phyloP scores from a whole-genome alignment of 164 flowering plant species.

The Kalanchoe fedtschenkoi region DNA sequence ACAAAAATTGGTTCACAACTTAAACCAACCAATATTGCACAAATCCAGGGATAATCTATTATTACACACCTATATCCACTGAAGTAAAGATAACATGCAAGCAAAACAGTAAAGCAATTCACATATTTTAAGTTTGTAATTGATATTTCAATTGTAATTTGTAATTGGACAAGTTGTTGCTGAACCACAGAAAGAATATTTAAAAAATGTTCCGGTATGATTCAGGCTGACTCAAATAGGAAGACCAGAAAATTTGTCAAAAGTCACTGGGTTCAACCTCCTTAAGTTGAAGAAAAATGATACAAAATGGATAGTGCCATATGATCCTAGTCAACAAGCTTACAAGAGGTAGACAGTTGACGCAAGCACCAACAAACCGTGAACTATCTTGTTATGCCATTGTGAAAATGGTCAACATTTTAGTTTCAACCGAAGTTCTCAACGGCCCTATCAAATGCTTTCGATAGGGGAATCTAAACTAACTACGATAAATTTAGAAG shows the following conservation, averaged over 20 bases:
- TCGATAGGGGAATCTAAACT: background rate
- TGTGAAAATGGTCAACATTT: background rate
- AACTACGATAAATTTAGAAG: background rate
- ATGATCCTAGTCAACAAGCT: too few species aligned
- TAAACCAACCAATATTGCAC: background rate
- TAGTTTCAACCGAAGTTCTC: background rate
- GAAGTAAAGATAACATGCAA: background rate
- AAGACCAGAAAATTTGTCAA: background rate
- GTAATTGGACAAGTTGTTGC: background rate
- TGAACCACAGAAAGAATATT: background rate
- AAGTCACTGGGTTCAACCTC: background rate
- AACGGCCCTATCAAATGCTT: background rate
- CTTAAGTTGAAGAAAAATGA: background rate
- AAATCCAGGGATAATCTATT: background rate
- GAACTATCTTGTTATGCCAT: background rate
- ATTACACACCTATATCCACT: background rate
- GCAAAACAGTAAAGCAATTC: background rate
- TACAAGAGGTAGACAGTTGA: background rate
- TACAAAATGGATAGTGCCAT: background rate
- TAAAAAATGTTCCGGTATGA: background rate
- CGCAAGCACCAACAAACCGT: background rate
- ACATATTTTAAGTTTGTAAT: background rate
- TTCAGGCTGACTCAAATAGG: background rate
- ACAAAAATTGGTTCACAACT: background rate
- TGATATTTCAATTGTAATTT: background rate